These are phyloP conservation scores for Chlamydomonas sphaeroides DNA, from an alignment of 139 green algal species.

Conservation along the genomic window DNA sequence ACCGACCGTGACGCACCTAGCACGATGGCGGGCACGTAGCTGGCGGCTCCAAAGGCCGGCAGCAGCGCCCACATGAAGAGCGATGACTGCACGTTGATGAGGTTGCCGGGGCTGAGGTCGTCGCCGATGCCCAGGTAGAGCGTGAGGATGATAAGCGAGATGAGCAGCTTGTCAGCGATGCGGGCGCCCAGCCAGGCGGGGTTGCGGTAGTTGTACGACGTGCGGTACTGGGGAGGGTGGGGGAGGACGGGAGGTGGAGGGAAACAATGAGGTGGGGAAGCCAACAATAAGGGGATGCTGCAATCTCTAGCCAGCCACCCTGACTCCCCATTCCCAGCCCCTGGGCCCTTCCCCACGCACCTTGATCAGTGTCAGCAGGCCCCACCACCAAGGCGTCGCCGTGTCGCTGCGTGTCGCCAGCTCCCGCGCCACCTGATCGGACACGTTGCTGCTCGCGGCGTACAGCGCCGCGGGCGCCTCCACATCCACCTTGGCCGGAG, in stretches of 20 bases:
- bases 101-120: slow-evolving; percentile 51
- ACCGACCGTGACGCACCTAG: slow-evolving; percentile 44
- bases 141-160: slow-evolving; percentile 70
- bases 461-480: too few relatives aligned
- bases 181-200: slow-evolving; percentile 73
- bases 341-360: background rate
- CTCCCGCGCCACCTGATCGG: slow-evolving; percentile 47
- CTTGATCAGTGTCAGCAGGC: slow-evolving; percentile 50
- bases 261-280: too few relatives aligned
- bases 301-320: too few relatives aligned
- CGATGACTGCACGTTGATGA: slow-evolving; percentile 77
- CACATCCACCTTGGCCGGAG: background rate
- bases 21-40: slow-evolving; percentile 83
- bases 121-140: slow-evolving; percentile 61
- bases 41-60: slow-evolving; percentile 78
- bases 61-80: slow-evolving; percentile 83
- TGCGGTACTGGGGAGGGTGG: slow-evolving; percentile 70
- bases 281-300: too few relatives aligned
- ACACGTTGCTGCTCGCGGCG: slow-evolving; percentile 11
- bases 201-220: slow-evolving; percentile 72
- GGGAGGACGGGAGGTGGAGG: background rate
- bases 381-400: slow-evolving; percentile 79
- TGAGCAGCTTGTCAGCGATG: slow-evolving; percentile 75
- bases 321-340: too few relatives aligned
- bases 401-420: slow-evolving; percentile 69